Percentiles rank a stretch among this genome's conserved stretches.
phyloP scores from a whole-genome alignment of 2,329 filamentous ascomycete genomes.

The Neofusicoccum ribis region DNA sequence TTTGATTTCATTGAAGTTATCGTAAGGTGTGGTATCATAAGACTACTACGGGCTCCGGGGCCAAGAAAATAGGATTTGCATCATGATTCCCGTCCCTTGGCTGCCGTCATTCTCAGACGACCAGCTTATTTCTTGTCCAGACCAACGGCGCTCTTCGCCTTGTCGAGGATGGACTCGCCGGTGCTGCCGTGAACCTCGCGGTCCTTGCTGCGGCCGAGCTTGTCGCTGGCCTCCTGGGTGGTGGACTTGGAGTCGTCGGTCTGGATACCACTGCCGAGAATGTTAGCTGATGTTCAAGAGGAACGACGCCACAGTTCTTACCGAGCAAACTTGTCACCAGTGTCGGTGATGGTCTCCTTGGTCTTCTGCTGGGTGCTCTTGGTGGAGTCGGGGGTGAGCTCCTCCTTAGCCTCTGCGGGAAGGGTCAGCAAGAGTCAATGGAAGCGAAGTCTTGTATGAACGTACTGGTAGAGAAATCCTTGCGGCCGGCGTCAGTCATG shows the following conservation, averaged over 20 bases:
- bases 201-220: constrained; percentile 41
- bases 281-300: constrained; percentile 25
- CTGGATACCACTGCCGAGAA: constrained; percentile 43
- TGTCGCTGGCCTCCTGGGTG: constrained; percentile 50
- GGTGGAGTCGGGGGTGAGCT: constrained; percentile 58
- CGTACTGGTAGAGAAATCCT: constrained; percentile 57
- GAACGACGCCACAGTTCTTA: constrained; percentile 27
- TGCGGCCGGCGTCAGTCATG: constrained; percentile 65
- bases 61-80: neutral
- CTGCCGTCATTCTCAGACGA: neutral
- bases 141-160: constrained; percentile 51
- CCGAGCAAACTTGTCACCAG: constrained; percentile 56
- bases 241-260: constrained; percentile 58
- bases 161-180: constrained; percentile 44
- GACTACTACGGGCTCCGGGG: constrained; percentile 6
- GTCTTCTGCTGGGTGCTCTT: constrained; percentile 63
- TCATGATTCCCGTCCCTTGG: neutral
- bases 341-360: constrained; percentile 58
- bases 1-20: neutral
- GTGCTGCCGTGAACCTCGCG: constrained; percentile 38
- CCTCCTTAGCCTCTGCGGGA: constrained; percentile 55
- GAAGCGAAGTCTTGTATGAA: neutral
- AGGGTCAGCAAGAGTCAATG: constrained; percentile 23
- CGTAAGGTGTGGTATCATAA: constrained; percentile 19
- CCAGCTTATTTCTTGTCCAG: constrained; percentile 40